Conservation (phyloP, 2,329 filamentous ascomycete species). For the Cladosporium phlei region DNA sequence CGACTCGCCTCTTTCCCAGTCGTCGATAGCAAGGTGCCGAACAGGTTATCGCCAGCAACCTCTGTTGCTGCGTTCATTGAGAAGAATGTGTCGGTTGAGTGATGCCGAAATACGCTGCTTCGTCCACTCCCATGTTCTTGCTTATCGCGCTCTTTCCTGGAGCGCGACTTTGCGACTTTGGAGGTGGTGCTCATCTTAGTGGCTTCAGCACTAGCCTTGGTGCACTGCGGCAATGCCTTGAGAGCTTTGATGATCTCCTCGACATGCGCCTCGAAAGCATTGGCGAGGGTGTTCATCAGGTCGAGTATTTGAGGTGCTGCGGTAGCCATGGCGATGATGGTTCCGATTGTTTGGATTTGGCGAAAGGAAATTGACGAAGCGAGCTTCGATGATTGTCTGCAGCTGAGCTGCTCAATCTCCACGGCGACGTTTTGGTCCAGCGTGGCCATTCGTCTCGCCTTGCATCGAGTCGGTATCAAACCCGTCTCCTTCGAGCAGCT, state of each 20-base stretch:
- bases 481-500: conserved; percentile 25
- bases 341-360: too few species aligned
- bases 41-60: too few species aligned
- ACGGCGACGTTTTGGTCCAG: conserved; percentile 21
- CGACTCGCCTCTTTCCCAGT: too few species aligned
- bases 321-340: background rate
- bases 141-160: background rate
- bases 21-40: too few species aligned
- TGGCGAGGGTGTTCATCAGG: background rate
- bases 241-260: conserved; percentile 2
- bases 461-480: conserved; percentile 15
- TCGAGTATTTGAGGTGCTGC: background rate
- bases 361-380: too few species aligned
- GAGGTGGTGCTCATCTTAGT: background rate
- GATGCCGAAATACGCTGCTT: too few species aligned
- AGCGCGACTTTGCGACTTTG: background rate
- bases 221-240: background rate
- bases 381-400: too few species aligned
- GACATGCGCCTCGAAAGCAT: background rate
- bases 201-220: background rate
- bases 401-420: conserved; percentile 18
- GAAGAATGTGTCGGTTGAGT: too few species aligned
- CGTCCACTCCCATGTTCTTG: background rate
- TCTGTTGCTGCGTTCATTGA: too few species aligned
- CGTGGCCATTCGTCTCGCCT: conserved; percentile 20